Conservation (phyloP, 2,329 filamentous ascomycete species). For the Aspergillus vadensis region DNA sequence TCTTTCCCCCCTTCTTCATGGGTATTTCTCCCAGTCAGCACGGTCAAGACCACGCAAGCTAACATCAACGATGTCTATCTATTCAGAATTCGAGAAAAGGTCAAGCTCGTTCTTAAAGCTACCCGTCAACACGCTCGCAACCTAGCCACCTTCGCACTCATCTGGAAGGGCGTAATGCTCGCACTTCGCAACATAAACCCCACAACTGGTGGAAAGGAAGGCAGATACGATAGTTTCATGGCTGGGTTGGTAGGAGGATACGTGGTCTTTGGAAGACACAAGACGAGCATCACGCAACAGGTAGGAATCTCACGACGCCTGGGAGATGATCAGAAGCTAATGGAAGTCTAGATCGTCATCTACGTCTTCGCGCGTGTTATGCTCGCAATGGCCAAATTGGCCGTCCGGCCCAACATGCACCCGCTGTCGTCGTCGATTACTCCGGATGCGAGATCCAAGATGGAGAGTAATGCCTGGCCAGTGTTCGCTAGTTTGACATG, state of each 20-base stretch:
- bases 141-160: constrained; percentile 83
- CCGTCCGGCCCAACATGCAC: constrained; percentile 63
- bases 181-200: constrained; percentile 63
- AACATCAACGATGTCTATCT: not conserved
- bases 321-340: not conserved
- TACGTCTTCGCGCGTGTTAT: constrained; percentile 94
- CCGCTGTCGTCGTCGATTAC: constrained; percentile 47
- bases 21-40: too few relatives aligned
- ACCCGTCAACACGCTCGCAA: constrained; percentile 90
- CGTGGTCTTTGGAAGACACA: constrained; percentile 80
- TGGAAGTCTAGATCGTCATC: constrained; percentile 74
- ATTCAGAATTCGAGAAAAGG: constrained; percentile 70
- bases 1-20: not conserved
- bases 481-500: constrained; percentile 88
- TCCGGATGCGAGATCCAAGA: constrained; percentile 48
- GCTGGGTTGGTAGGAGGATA: constrained; percentile 89
- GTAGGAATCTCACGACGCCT: constrained; percentile 26
- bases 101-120: constrained; percentile 75
- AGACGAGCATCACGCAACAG: constrained; percentile 81
- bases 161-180: constrained; percentile 86
- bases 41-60: constrained; percentile 3
- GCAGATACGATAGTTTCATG: constrained; percentile 79
- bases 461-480: constrained; percentile 80
- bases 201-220: constrained; percentile 56
- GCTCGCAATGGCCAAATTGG: constrained; percentile 79